Evolutionary conservation across 345 rosid species (phyloP), one percentile per base, ranked within the genome.

Genomic region (Eucalyptus albens): DNA sequence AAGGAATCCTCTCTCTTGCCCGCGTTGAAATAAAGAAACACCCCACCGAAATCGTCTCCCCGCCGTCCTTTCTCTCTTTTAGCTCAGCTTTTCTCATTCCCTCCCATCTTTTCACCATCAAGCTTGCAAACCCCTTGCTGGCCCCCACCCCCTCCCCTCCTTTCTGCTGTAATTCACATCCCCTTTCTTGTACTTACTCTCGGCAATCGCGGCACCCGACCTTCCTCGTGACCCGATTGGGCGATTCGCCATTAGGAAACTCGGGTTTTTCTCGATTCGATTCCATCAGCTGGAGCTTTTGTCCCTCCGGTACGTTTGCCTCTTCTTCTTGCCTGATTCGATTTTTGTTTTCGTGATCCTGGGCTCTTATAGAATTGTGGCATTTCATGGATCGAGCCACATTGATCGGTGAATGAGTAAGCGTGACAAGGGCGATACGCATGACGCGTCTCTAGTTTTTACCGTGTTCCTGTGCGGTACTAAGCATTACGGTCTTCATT

Each of bases 21-120:
- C n/a, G 89, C 86, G 86, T 33, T 11, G 60, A 83, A 89, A 49
- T 53, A 11, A 50, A 81, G 80, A 17, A 72, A 72, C 44, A 72
- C 42, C 56, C 17, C 87, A 82, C 90, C 92, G 93, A 82, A 67
- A 86, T 89, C 87, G 51, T 86, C 92, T 91, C 90, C 9, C 42
- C 33, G 87, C 92, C 89, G 86, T 87, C 85, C 88, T 86, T 87
- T 72, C 44, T 14, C 33, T n/a, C 31, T 51, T 37, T 11, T 88
- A 19, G 27, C 60, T 59, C 26, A 6, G 26, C 17, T 81, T 56
- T 44, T 8, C 65, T 80, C 86, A 77, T 50, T 88, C 50, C 31
- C 16, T 9, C 49, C 42, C 22, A 2, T 44, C 19, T 67, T 12
- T 15, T 50, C 83, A 26, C 89, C 31, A 50, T 44, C 59, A 82